Evolutionary conservation across 805 yeast genomes (phyloP).

Genomic region (Saturnispora halmiae): DNA sequence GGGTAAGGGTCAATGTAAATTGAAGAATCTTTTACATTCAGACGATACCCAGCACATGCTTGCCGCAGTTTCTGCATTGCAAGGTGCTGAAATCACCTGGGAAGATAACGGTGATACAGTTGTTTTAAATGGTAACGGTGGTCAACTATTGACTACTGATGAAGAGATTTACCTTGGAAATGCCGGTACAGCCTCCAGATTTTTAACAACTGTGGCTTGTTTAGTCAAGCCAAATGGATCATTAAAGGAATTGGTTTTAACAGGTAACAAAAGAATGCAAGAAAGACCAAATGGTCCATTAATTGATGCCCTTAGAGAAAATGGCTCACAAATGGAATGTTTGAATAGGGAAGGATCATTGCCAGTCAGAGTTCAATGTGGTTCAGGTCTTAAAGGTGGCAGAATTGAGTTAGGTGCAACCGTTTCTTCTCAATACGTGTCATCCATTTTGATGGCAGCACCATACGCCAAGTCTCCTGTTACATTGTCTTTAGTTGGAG

Average conservation of each 20-base stretch:
- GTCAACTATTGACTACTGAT: constrained; percentile 52
- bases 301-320: constrained; percentile 77
- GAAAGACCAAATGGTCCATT: constrained; percentile 95
- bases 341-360: constrained; percentile 70
- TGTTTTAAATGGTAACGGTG: constrained; percentile 79
- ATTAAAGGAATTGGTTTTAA: constrained; percentile 47
- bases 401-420: constrained; percentile 91
- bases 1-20: constrained; percentile 74
- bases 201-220: constrained; percentile 87
- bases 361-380: constrained; percentile 67
- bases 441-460: constrained; percentile 94
- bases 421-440: constrained; percentile 93
- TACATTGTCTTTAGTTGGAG: constrained; percentile 82
- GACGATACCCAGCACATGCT: constrained; percentile 96
- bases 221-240: constrained; percentile 46
- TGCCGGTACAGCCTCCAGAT: constrained; percentile 97
- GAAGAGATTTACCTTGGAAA: constrained; percentile 83
- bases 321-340: constrained; percentile 71
- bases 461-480: constrained; percentile 90
- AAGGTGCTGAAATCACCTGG: constrained; percentile 74
- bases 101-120: constrained; percentile 89
- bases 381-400: constrained; percentile 76
- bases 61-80: constrained; percentile 66
- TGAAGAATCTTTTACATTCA: constrained; percentile 83
- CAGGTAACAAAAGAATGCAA: constrained; percentile 96